Evolutionary conservation across 225 moss, liverwort and hornwort species (phyloP), one percentile per base, ranked within the genome.

Genomic region (Physcomitrium patens): DNA sequence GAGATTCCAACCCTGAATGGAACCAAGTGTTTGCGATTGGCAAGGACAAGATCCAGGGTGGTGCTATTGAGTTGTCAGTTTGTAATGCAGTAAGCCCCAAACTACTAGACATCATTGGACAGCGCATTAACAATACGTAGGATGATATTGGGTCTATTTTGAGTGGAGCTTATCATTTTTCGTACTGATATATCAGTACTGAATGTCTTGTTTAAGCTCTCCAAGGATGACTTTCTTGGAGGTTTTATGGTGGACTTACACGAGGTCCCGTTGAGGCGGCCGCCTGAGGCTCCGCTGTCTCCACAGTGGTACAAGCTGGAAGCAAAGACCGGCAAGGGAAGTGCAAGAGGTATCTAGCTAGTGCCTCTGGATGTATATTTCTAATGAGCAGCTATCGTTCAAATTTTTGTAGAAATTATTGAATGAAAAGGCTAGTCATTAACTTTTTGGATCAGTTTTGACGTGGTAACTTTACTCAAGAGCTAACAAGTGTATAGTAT

Each of bases 291-390:
- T 44, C 91, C 94, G 19, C 68, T 99, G 7, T 85, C 91, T 14
- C 93, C 97, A 6, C 84, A 91, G 67, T 99, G 97, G 97, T 99
- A 99, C 47, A 93, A 84, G 63, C 71, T 99, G 45, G 94, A 94
- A 61, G 87, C 91, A 20, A 93, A 94, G 65, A 86, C 86, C 14
- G 93, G 93, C 0, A 93, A 93, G 78, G 82, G 91, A 0, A 82
- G 79, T 37, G 93, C 93, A 0, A 65, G 89, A 86, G 97, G 97
- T 99, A 83, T 12, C 65, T 72, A 15, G 41, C 7, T 4, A 37
- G 50, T 31, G 18, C 56, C 31, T 37, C 31, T 37, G 31, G 28
- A 27, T 18, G 37, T 42, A 20, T 19, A 44, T 18, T 37, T 3
- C 16, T 31, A 22, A 52, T n/a, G 47, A 70, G 66, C n/a, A 12